A percentile compares a stretch with the other conserved stretches of the same genome.
phyloP scores from a whole-genome alignment of 2,329 filamentous ascomycete genomes.

The Herpotrichia juniperi region DNA sequence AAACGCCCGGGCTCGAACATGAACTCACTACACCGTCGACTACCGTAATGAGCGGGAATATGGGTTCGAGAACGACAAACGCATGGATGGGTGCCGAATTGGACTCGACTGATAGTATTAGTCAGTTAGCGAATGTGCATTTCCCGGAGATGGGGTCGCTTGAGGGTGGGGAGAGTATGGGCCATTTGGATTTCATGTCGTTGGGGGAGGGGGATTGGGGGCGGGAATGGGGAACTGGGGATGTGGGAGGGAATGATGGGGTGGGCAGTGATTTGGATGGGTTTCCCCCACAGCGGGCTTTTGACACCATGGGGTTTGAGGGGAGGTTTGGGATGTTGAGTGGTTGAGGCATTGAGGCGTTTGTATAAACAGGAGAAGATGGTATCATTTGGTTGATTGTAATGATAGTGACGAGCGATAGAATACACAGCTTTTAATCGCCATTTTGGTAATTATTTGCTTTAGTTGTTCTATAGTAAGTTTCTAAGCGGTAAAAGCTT shows the following conservation, averaged over 20 bases:
- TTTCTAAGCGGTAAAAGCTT: too few relatives aligned
- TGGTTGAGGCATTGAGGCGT: too few relatives aligned
- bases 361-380: too few relatives aligned
- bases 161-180: conserved; percentile 20
- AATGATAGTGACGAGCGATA: too few relatives aligned
- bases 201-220: conserved; percentile 27
- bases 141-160: conserved; percentile 37
- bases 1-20: conserved; percentile 16
- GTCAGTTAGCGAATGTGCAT: conserved; percentile 36
- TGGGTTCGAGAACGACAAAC: conserved; percentile 6
- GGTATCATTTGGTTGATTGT: too few relatives aligned
- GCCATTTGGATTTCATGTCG: conserved; percentile 39
- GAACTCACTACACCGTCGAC: conserved; percentile 11
- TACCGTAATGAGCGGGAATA: conserved; percentile 13
- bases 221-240: conserved; percentile 19
- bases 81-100: conserved; percentile 39
- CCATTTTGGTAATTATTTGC: too few relatives aligned
- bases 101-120: conserved; percentile 26
- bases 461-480: too few relatives aligned
- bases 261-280: conserved; percentile 37
- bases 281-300: conserved; percentile 28
- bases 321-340: not conserved
- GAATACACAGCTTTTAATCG: too few relatives aligned
- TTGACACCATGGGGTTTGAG: conserved; percentile 15
- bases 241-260: conserved; percentile 9